phyloP scores from a whole-genome alignment of 257 asterid species.

The Solanum lycopersicoides region DNA sequence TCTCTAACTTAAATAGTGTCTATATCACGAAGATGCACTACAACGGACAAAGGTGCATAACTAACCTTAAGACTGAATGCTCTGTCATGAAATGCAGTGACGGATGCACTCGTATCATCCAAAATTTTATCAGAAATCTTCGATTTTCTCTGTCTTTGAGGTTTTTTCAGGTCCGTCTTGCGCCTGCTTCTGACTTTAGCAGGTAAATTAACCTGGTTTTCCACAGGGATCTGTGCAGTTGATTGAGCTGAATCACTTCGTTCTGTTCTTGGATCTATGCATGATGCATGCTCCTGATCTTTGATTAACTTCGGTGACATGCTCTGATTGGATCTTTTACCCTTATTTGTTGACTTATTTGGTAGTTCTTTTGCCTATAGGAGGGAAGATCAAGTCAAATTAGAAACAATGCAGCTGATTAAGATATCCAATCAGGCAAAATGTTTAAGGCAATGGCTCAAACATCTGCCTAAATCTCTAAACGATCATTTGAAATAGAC shows the following conservation, averaged over 20 bases:
- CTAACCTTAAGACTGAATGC: slow-evolving; percentile 40
- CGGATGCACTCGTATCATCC: slow-evolving; percentile 25
- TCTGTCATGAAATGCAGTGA: slow-evolving; percentile 32
- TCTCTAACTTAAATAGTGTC: neutral
- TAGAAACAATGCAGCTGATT: neutral
- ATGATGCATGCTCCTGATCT: slow-evolving; percentile 49
- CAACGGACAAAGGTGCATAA: slow-evolving; percentile 3
- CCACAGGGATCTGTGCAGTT: slow-evolving; percentile 36
- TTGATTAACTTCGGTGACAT: slow-evolving; percentile 47
- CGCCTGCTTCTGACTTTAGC: slow-evolving; percentile 70
- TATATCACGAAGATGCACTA: slow-evolving; percentile 1
- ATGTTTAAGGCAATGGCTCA: neutral
- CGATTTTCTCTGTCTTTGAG: slow-evolving; percentile 34
- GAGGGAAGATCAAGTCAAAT: slow-evolving; percentile 5
- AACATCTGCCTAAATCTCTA: neutral
- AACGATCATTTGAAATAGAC: neutral
- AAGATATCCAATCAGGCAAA: neutral
- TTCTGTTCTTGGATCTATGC: slow-evolving; percentile 56
- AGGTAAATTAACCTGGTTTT: slow-evolving; percentile 43
- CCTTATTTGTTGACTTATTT: slow-evolving; percentile 37
- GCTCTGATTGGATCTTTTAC: slow-evolving; percentile 46
- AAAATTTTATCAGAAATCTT: slow-evolving; percentile 33
- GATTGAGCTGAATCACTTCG: slow-evolving; percentile 83
- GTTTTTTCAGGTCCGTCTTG: slow-evolving; percentile 41
- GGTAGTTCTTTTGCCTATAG: slow-evolving; percentile 50